Conservation (phyloP, 768 basidiomycete genomes). For the Suillus subalutaceus region DNA sequence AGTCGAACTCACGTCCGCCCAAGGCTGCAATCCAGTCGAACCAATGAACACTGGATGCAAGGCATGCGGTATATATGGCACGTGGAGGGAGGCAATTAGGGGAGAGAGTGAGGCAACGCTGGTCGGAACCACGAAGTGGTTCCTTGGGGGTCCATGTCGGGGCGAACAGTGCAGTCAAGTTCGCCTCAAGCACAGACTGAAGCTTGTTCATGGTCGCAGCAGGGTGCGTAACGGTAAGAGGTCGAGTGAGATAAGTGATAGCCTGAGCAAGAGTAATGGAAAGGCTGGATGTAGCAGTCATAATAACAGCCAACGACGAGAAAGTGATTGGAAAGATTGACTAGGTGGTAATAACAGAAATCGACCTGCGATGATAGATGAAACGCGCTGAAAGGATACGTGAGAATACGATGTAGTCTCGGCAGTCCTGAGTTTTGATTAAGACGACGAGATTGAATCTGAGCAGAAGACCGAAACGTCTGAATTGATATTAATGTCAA, state of each 20-base stretch:
- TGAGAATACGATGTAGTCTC: constrained; percentile 25
- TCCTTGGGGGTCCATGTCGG: constrained; percentile 68
- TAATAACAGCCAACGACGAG: constrained; percentile 9
- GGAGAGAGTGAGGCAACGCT: constrained; percentile 75
- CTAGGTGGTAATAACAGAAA: constrained; percentile 17
- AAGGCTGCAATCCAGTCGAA: constrained; percentile 76
- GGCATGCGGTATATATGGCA: constrained; percentile 70
- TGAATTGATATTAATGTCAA: constrained; percentile 6
- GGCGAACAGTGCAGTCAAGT: constrained; percentile 70
- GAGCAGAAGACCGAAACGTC: constrained; percentile 15
- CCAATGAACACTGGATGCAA: constrained; percentile 74
- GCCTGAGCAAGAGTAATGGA: constrained; percentile 72
- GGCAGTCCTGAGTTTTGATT: constrained; percentile 26
- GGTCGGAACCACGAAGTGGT: constrained; percentile 68
- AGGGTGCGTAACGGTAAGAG: constrained; percentile 58
- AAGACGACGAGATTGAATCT: constrained; percentile 26
- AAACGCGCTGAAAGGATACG: constrained; percentile 25
- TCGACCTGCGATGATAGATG: constrained; percentile 35
- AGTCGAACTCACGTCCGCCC: constrained; percentile 72
- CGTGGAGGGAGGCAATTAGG: constrained; percentile 71
- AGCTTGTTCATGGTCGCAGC: constrained; percentile 67
- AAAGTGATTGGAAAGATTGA: constrained; percentile 11
- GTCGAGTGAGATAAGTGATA: constrained; percentile 71
- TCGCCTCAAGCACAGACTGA: constrained; percentile 70
- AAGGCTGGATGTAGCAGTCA: constrained; percentile 51